Conservation (phyloP, 345 rosid species). For the Syzygium jambos region DNA sequence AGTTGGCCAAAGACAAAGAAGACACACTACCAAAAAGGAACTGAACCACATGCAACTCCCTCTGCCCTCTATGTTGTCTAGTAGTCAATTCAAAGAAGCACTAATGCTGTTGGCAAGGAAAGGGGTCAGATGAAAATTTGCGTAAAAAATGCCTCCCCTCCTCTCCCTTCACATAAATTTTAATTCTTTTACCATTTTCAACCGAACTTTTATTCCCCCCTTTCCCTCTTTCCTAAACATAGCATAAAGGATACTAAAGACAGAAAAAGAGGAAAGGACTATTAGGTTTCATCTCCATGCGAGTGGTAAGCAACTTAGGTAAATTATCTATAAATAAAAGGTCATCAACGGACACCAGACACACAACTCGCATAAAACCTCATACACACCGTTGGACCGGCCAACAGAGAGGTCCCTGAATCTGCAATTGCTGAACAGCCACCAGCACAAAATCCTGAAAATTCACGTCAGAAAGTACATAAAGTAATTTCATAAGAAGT, state of each 20-base stretch:
- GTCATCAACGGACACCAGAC: background rate
- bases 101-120: background rate
- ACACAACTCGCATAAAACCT: background rate
- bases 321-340: background rate
- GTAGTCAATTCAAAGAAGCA: background rate
- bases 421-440: constrained; percentile 72
- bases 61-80: background rate
- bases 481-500: background rate
- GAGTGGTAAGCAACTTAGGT: background rate
- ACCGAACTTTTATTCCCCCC: background rate
- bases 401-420: constrained; percentile 73
- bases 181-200: background rate
- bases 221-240: background rate
- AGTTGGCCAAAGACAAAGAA: background rate
- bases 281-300: background rate
- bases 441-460: constrained; percentile 39
- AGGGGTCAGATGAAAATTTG: background rate
- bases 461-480: background rate
- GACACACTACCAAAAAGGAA: background rate
- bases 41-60: too few relatives aligned
- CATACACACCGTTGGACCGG: constrained; percentile 61
- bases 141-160: background rate
- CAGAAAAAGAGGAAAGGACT: background rate
- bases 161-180: background rate
- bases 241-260: background rate